Evolutionary conservation across 305 asterid species (phyloP).

Genomic region (Solanum hybrid): DNA sequence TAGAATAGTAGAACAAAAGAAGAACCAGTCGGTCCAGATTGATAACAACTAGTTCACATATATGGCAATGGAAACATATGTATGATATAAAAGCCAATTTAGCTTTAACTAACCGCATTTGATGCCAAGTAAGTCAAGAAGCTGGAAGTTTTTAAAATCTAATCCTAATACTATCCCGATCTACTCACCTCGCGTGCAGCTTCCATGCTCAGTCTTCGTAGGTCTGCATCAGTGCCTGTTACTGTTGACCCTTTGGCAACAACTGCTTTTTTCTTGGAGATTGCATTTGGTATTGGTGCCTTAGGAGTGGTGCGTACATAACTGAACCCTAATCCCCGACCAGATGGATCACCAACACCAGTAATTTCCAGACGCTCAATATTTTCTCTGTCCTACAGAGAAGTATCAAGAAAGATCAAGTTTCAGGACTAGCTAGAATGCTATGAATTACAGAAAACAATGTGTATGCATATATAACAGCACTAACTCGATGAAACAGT

Average conservation of each 20-base stretch:
- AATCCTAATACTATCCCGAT: neutral
- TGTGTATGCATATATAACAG: neutral
- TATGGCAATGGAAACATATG: neutral
- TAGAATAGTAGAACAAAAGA: neutral
- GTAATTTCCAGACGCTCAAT: constrained; percentile 96
- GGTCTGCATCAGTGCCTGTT: constrained; percentile 99
- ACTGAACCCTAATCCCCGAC: constrained; percentile 98
- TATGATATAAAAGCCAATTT: neutral
- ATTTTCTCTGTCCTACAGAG: constrained; percentile 78
- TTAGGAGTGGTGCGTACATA: constrained; percentile 84
- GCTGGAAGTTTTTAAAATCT: neutral
- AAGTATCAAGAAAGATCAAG: neutral
- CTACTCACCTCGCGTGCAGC: constrained; percentile 90
- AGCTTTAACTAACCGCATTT: neutral
- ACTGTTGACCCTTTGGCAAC: constrained; percentile 89
- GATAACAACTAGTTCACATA: neutral
- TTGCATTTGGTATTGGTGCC: constrained; percentile 77
- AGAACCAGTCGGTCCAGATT: neutral
- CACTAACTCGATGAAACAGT: neutral
- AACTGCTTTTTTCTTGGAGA: constrained; percentile 70
- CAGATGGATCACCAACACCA: constrained; percentile 99
- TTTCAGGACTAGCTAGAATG: neutral
- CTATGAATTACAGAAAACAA: neutral
- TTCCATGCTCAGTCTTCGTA: constrained; percentile 99
- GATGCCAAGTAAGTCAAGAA: neutral